Base-by-base conservation (phyloP, 768 basidiomycete genomes). In the Cubamyces sp. region DNA sequence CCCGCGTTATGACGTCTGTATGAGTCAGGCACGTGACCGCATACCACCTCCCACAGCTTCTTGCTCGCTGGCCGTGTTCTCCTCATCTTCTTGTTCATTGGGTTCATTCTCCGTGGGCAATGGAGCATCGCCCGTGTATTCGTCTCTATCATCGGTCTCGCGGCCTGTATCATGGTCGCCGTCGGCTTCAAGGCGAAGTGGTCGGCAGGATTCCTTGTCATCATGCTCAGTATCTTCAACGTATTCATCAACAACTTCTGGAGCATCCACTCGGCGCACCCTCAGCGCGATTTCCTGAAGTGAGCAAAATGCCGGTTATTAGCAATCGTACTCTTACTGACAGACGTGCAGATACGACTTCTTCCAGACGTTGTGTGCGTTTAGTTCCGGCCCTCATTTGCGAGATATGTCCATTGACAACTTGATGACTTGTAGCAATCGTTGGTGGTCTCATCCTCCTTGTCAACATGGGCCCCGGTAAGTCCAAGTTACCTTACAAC, bases 151-250 rank as follows among this genome's bases (percentile, higher is more conserved):
- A 76, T 98, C 61, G 97, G 97, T 57, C 83, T 99, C 46, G 90
- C 83, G 15, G 95, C 96, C 4, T 98, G 97, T 71, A 77, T 85
- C 71, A 98, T 96, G 92, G 96, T 99, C 50, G 97, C 96, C 11
- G 84, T 98, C 64, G 97, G 97, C 47, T 98, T 98, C 87, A 98
- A 98, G 79, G 96, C 97, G 70, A 98, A 98, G 78, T 97, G 95
- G 93, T 94, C 93, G 15, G 96, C 96, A 2, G 86, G 88, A 14
- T 98, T 98, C 87, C 85, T 99, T 63, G 96, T 98, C 62, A 76
- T 97, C 65, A 83, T 95, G 3, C 77, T 99, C 70, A 93, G 91
- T 72, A 75, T 93, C 69, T 98, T 98, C 88, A 99, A 99, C 74
- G 94, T 96, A 37, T 92, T 96, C 70, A 92, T 91, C 76, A 99